Evolutionary conservation across 805 yeast species (phyloP), one percentile per base, ranked within the genome.

Genomic region (Starmerella asiatica): DNA sequence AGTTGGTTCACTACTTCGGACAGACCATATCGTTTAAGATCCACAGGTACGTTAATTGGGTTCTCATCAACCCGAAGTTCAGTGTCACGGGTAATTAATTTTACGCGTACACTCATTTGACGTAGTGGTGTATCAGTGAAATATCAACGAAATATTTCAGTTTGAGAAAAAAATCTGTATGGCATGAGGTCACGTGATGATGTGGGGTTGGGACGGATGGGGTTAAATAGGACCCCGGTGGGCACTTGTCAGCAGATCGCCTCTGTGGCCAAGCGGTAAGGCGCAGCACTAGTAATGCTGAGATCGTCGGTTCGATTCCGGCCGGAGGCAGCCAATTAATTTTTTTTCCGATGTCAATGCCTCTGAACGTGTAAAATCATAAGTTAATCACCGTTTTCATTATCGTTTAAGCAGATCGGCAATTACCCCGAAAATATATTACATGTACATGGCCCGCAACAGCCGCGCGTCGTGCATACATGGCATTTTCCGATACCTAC

Each of bases 1-100:
- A 91, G 67, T 63, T 91, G 96, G 62, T 91, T 91, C 18, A 91
- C 95, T 57, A 91, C 78, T 61, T 91, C 97, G 4, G 95, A 83
- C 30, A 91, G 69, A 41, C 98, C 98, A 57, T 74, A 86, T 60
- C 97, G 73, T 51, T 82, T 85, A 50, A 91, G 68, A 3, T 79
- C 62, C 18, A 79, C 79, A 18, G 98, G 98, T 20, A 85, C 96
- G 56, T 69, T 80, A 40, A 91, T 68, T 12, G 98, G 94, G 37
- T 79, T 73, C 43, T 83, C 91, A 16, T 73, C 65, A 9, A 83
- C 83, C 33, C 77, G 79, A 35, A 88, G 59, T 15, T 73, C 55
- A 46, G 74, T 77, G 51, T 88, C 97, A 50, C 88, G 73, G 34
- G 96, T 86, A 64, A 80, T 75, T 35, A 63, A 49, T 50, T 77